Conservation (phyloP, 2,329 filamentous ascomycete genomes). For the Beauveria caledonica region DNA sequence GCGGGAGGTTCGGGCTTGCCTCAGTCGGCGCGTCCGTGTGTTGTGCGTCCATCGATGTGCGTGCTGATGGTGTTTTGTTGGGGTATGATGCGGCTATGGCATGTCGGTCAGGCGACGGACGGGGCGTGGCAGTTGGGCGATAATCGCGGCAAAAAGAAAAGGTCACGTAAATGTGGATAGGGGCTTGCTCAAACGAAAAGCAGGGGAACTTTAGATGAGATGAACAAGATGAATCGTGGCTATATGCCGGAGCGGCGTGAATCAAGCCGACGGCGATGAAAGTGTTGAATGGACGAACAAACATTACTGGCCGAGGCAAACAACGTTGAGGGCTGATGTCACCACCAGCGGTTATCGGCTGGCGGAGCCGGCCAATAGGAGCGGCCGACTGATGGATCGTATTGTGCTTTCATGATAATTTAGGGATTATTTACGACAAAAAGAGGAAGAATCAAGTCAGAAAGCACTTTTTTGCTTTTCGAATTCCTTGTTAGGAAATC, state of each 20-base stretch:
- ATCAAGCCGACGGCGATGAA: not conserved
- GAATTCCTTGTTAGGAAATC: too few species aligned
- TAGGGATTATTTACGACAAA: not conserved
- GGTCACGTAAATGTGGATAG: not conserved
- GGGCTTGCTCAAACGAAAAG: not conserved
- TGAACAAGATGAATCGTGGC: not conserved
- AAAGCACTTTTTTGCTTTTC: too few species aligned
- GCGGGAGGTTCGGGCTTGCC: conserved; percentile 8
- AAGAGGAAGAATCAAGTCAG: not conserved
- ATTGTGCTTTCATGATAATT: not conserved
- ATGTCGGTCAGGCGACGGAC: not conserved
- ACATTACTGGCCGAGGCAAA: not conserved
- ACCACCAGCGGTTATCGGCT: not conserved
- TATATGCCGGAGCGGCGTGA: not conserved
- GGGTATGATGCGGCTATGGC: not conserved
- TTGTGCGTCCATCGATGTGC: not conserved
- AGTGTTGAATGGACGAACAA: not conserved
- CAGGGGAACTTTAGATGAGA: not conserved
- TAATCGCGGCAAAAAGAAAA: not conserved
- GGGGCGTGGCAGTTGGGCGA: not conserved
- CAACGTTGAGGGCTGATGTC: not conserved
- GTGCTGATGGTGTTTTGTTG: not conserved
- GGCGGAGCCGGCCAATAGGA: not conserved
- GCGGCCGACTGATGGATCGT: not conserved
- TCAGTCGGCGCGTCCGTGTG: not conserved